Evolutionary conservation across 345 rosid species (phyloP), one percentile per base, ranked within the genome.

Genomic region (Dipteronia dyeriana): DNA sequence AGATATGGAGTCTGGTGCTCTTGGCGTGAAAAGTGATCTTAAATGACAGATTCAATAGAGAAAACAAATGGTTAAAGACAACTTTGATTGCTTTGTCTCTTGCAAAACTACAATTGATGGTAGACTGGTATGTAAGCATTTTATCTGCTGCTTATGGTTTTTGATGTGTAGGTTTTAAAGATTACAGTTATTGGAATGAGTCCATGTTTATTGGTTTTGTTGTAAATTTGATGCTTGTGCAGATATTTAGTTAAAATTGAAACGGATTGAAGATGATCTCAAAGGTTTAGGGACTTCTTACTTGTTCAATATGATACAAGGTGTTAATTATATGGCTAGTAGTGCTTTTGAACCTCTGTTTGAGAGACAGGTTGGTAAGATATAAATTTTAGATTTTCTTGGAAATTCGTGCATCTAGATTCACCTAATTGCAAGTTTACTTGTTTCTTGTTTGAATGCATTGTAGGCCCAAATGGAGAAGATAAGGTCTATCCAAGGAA

Each of bases 71-170:
- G 99, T 96, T 62, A 96, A 94, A 83, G 94, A 96, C 84, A 96
- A 96, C 76, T 96, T 96, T 79, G 99, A 95, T 83, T 95, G 98
- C 86, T 95, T 95, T 84, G 99, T 96, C 89, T 96, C 98, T 13
- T 96, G 99, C 90, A 96, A 96, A 88, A 96, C 97, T 26, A 94
- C 98, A 45, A 96, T 96, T 85, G 99, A 96, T n/a, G n/a, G n/a
- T n/a, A n/a, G n/a, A n/a, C n/a, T 84, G 99, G 99, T 95, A 91
- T 75, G 87, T 75, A 70, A 79, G 64, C 54, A 73, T 57, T 65
- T 45, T 26, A 47, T 39, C 62, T 70, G 53, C 61, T 71, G 66
- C 25, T n/a, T 60, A 51, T 70, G 47, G 43, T n/a, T 51, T 79
- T 64, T 71, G 43, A 56, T 29, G 20, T 70, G 17, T 45, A 66